These are phyloP conservation scores for Triticum dicoccoides DNA, from an alignment of 176 grass and related monocot genomes.

Conservation along the genomic window DNA sequence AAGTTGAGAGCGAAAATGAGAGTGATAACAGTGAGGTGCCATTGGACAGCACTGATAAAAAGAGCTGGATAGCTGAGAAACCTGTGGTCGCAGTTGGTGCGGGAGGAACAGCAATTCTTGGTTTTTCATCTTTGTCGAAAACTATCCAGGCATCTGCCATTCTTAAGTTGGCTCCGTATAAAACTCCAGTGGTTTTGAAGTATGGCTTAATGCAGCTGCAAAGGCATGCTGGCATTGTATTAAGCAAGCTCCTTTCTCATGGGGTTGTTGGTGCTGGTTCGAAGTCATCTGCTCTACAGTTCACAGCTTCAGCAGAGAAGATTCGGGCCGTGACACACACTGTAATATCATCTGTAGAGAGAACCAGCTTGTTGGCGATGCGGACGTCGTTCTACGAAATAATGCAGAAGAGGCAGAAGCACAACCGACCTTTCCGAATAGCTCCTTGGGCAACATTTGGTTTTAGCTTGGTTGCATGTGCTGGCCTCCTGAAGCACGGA, in stretches of 20 bases:
- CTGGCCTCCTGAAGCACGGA: conserved; percentile 57
- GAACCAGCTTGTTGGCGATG: conserved; percentile 81
- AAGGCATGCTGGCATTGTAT: conserved; percentile 51
- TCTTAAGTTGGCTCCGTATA: conserved; percentile 69
- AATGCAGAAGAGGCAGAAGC: conserved; percentile 67
- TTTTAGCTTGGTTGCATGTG: conserved; percentile 67
- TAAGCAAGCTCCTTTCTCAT: conserved; percentile 57
- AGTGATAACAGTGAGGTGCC: conserved; percentile 28
- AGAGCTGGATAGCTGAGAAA: conserved; percentile 61
- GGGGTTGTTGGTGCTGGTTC: conserved; percentile 50
- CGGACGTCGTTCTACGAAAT: conserved; percentile 92
- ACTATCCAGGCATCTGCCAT: conserved; percentile 66
- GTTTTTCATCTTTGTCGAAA: conserved; percentile 80
- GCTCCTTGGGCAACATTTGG: conserved; percentile 79
- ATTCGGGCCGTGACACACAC: conserved; percentile 72
- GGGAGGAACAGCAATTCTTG: conserved; percentile 78
- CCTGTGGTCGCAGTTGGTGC: conserved; percentile 79
- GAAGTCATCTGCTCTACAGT: conserved; percentile 55
- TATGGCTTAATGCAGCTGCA: conserved; percentile 61
- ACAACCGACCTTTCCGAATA: conserved; percentile 48
- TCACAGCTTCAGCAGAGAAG: conserved; percentile 73
- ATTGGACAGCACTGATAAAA: conserved; percentile 44
- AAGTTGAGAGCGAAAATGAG: conserved; percentile 36
- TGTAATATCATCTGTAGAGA: conserved; percentile 66
- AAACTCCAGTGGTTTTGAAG: conserved; percentile 63